Evolutionary conservation across 495 filamentous ascomycete genomes (phyloP), one percentile per base, ranked within the genome.

Genomic region (Xanthoparmelia taractica): DNA sequence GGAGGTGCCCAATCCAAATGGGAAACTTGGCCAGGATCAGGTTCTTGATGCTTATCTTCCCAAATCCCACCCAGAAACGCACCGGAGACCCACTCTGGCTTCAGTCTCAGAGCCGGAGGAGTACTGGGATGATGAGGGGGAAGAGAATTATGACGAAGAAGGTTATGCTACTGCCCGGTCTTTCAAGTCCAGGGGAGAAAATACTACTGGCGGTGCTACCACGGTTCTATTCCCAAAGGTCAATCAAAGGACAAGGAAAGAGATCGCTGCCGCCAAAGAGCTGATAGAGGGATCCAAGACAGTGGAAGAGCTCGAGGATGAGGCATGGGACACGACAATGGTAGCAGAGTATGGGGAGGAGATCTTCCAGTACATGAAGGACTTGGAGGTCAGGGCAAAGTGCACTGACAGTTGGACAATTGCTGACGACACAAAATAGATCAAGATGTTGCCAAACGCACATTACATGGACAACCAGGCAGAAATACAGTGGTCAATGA

Each of bases 401-500:
- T 27, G 25, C 18, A 33, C 18, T 18, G 7, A 29, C 13, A 12
- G 52, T 29, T n/a, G 20, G n/a, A 8, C 12, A 4, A n/a, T 47
- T 64, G 58, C 71, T 76, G 25, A 77, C 65, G 15, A 23, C 54
- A 29, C 27, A 13, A 29, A 47, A 48, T 68, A 96, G 91, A 82
- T 82, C 64, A 82, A 81, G 48, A 87, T 97, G 82, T 75, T 91
- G 48, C 94, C 94, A 1, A 89, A 92, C 70, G 80, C 89, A 4
- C 84, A 92, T 69, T 98, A 98, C 78, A 97, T 98, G 95, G 90
- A 96, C 57, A 86, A 88, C 59, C 94, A 98, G 72, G 84, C 86
- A n/a, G 92, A 97, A 73, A 93, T 98, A 61, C 91, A 96, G 73
- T 97, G 95, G 95, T 96, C 93, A 0, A 97, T 97, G 93, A 90